Conservation (phyloP, 179 eudicot species). For the Silene coronaria region DNA sequence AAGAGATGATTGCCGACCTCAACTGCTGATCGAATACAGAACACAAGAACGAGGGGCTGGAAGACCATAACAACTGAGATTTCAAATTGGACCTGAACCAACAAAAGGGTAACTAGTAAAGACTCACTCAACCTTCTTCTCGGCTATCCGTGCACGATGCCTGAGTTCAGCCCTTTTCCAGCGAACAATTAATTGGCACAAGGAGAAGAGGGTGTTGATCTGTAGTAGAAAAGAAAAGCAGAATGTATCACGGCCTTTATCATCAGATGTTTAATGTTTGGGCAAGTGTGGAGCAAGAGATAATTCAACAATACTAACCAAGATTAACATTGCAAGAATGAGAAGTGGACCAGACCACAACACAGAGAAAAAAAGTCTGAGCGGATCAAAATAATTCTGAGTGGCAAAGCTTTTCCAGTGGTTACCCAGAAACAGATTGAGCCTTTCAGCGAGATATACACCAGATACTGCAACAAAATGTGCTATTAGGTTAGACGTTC, state of each 20-base stretch:
- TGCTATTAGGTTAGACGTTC: not conserved
- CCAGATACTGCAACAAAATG: constrained; percentile 58
- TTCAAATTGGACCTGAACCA: not conserved
- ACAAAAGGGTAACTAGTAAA: not conserved
- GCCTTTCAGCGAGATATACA: constrained; percentile 76
- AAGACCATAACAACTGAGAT: not conserved
- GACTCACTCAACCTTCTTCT: constrained; percentile 32
- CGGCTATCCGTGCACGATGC: constrained; percentile 81
- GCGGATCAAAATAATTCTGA: constrained; percentile 82
- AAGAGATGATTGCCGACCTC: not conserved
- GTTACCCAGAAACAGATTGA: constrained; percentile 48
- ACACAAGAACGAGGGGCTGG: not conserved
- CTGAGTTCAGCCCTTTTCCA: constrained; percentile 91
- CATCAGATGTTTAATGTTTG: not conserved
- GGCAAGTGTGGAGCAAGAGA: not conserved
- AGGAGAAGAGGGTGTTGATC: constrained; percentile 76
- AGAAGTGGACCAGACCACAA: constrained; percentile 97
- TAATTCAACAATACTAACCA: constrained; percentile 47
- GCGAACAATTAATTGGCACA: constrained; percentile 59
- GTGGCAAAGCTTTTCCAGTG: constrained; percentile 83
- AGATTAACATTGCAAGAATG: constrained; percentile 61
- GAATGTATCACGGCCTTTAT: not conserved
- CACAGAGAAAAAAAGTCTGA: constrained; percentile 68
- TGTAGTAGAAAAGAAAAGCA: constrained; percentile 25
- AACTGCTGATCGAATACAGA: not conserved